These are phyloP conservation scores for Boehmeria nivea DNA, from an alignment of 306 rosid genomes.

Conservation along the genomic window DNA sequence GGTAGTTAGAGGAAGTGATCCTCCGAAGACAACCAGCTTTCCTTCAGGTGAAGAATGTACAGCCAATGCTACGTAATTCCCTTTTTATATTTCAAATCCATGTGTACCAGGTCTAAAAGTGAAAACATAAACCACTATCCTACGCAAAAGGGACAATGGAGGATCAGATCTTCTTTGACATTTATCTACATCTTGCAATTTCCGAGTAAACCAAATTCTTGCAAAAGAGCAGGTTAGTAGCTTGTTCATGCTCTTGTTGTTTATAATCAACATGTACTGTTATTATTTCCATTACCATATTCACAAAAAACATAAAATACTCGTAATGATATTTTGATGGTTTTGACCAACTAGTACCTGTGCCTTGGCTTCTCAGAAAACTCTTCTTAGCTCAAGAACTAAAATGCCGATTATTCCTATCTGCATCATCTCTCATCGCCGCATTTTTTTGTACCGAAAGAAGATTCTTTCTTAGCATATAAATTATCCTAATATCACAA, in stretches of 20 bases:
- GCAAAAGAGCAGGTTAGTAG: slow-evolving; percentile 39
- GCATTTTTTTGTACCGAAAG: too few relatives aligned
- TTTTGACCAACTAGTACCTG: too few relatives aligned
- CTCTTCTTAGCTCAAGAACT: too few relatives aligned
- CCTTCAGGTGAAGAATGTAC: slow-evolving; percentile 61
- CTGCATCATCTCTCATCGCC: too few relatives aligned
- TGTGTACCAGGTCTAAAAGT: slow-evolving; percentile 29
- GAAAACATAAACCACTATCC: slow-evolving; percentile 15
- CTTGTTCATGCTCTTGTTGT: too few relatives aligned
- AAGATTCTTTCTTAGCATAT: too few relatives aligned
- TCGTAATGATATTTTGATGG: too few relatives aligned
- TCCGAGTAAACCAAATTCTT: slow-evolving; percentile 22
- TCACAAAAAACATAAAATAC: too few relatives aligned
- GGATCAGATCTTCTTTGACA: slow-evolving; percentile 25
- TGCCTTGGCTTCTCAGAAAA: too few relatives aligned
- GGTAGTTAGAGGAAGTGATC: slow-evolving; percentile 77
- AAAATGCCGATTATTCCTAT: too few relatives aligned
- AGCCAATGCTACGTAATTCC: slow-evolving; percentile 61
- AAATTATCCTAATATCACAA: too few relatives aligned
- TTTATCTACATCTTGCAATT: slow-evolving; percentile 19
- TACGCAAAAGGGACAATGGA: slow-evolving; percentile 21
- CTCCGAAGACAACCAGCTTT: slow-evolving; percentile 51
- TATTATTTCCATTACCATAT: too few relatives aligned
- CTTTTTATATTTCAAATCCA: slow-evolving; percentile 21
- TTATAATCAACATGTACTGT: not conserved